Percentiles rank a stretch among this genome's conserved stretches.
Conservation (phyloP, 1,284 basidiomycete genomes). For the Bjerkandera adusta region DNA sequence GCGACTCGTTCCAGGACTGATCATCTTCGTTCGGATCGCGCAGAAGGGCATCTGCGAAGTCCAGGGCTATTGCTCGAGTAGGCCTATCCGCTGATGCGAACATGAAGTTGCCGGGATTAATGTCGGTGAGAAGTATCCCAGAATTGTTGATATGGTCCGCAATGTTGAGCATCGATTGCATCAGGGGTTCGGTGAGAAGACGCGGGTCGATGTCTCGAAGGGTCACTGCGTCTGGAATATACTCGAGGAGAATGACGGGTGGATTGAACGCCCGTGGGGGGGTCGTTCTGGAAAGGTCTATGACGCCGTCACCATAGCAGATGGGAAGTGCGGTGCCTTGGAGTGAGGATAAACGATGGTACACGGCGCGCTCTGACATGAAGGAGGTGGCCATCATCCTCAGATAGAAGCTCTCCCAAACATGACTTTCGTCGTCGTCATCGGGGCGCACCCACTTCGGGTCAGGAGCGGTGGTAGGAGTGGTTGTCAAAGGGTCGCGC, state of each 20-base stretch:
- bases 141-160: conserved; percentile 1
- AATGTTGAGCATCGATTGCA: background rate
- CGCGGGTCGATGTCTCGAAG: background rate
- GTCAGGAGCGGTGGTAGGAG: background rate
- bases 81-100: conserved; percentile 5
- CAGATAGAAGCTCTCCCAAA: too few species aligned
- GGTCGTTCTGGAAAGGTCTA: background rate
- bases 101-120: conserved; percentile 6
- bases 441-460: background rate
- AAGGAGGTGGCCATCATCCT: background rate
- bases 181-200: background rate
- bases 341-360: background rate
- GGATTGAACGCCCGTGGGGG: background rate
- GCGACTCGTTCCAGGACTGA: background rate
- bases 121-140: conserved; percentile 8
- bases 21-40: conserved; percentile 5
- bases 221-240: background rate
- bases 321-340: background rate
- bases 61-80: conserved; percentile 6
- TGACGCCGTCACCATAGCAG: background rate
- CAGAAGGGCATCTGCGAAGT: conserved; percentile 5
- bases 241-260: background rate
- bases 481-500: background rate
- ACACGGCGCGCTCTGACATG: conserved; percentile 1
- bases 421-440: background rate